Evolutionary conservation across 2,329 filamentous ascomycete species (phyloP).

Genomic region (Monilinia fructicola): DNA sequence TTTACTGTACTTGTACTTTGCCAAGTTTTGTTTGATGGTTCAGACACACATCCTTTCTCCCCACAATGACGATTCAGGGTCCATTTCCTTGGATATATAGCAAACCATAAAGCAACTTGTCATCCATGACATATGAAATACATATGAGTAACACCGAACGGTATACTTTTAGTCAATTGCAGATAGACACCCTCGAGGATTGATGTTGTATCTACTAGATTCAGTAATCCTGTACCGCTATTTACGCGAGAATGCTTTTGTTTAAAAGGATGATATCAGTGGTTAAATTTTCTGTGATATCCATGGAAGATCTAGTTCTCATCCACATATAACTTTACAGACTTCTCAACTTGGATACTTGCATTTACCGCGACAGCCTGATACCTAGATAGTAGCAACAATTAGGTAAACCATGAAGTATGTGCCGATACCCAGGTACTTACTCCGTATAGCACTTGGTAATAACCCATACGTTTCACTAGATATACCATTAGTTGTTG

Average conservation of each 20-base stretch:
- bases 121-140: background rate
- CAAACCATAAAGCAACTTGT: background rate
- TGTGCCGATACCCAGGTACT: no score
- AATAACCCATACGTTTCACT: no score
- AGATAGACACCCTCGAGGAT: background rate
- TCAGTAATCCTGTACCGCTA: background rate
- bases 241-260: background rate
- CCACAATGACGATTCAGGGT: slow-evolving; percentile 18
- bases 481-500: background rate
- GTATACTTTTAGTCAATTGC: background rate
- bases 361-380: background rate
- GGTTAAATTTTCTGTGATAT: background rate
- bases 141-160: background rate
- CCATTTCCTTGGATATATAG: slow-evolving; percentile 12
- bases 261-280: background rate
- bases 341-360: background rate
- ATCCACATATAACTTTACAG: background rate
- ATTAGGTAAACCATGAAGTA: background rate
- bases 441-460: no score
- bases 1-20: background rate
- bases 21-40: background rate
- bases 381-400: background rate
- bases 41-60: background rate
- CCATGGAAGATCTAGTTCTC: background rate
- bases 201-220: background rate